Base-by-base conservation (phyloP, 2,329 filamentous ascomycete species). In the Diaporthe amygdali region DNA sequence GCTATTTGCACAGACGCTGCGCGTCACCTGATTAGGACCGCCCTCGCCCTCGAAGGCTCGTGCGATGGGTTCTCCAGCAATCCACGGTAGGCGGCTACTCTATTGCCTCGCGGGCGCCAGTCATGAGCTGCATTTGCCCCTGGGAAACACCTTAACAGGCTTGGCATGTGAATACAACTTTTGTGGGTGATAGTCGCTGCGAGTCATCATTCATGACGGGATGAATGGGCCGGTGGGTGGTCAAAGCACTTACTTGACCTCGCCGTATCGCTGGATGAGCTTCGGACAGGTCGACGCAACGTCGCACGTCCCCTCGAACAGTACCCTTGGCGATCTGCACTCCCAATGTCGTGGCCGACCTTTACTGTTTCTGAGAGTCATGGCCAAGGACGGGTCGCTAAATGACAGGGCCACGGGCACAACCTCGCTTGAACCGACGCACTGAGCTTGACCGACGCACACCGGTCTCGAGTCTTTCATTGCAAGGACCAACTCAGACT, bases 131-230 rank as follows among this genome's bases (percentile, higher is more conserved):
- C 59, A 47, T 41, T 41, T 63, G 59, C 56, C 32, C 22, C 56
- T 63, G 41, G 39, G 59, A 34, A 63, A 63, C 32, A 30, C 25
- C 2, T 47, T 10, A 34, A 44, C 41, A 47, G 59, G 41, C 59
- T 47, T 63, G 59, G 59, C 59, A 63, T 46, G 59, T 63, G 59
- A 63, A 63, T 63, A 63, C 59, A 44, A 47, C 59, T 63, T 63
- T 34, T 32, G 41, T 63, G 47, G 59, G n/a, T 34, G 41, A 63
- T 47, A 34, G 59, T 47, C 59, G 59, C 59, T 63, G 59, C 41
- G 59, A 63, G 41, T 63, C 41, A 63, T 63, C 59, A 63, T 46
- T 63, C 41, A 49, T 63, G 27, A 63, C 41, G 41, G 41, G 41
- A 63, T 63, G 41, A 32, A 34, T 47, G 7, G 39, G 25, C 56